Percentiles rank a stretch among this genome's conserved stretches.
Evolutionary conservation across 441 rosid species (phyloP).

Genomic region (Isatis lusitanica): DNA sequence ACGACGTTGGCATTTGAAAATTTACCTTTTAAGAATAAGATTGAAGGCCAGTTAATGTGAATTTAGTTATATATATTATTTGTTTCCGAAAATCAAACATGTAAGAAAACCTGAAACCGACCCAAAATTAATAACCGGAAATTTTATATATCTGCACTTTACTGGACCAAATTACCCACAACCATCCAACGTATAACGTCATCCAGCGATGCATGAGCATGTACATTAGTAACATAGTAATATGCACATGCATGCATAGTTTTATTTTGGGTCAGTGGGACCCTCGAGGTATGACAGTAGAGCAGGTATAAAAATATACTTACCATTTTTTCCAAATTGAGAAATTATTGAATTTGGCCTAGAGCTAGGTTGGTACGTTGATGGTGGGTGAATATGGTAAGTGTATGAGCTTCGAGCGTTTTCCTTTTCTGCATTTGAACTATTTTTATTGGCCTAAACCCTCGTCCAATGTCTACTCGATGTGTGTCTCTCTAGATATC

Average conservation of each 20-base stretch:
- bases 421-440: slow-evolving; percentile 5
- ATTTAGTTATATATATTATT: not conserved
- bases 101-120: not conserved
- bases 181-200: not conserved
- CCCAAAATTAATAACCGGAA: not conserved
- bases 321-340: not conserved
- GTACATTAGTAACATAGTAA: not conserved
- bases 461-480: not conserved
- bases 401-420: not conserved
- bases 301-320: not conserved
- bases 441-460: not conserved
- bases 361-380: not conserved
- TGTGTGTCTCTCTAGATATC: not conserved
- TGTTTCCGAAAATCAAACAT: not conserved
- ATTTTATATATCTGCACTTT: not conserved
- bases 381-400: not conserved
- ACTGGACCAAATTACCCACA: not conserved
- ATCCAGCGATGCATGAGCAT: slow-evolving; percentile 12
- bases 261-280: not conserved
- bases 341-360: slow-evolving; percentile 5
- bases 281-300: not conserved
- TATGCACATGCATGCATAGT: slow-evolving; percentile 25
- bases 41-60: not conserved
- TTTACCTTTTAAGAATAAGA: not conserved
- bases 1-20: not conserved